Base-by-base conservation (phyloP, 768 basidiomycete species). In the Phanerochaete sordida region DNA sequence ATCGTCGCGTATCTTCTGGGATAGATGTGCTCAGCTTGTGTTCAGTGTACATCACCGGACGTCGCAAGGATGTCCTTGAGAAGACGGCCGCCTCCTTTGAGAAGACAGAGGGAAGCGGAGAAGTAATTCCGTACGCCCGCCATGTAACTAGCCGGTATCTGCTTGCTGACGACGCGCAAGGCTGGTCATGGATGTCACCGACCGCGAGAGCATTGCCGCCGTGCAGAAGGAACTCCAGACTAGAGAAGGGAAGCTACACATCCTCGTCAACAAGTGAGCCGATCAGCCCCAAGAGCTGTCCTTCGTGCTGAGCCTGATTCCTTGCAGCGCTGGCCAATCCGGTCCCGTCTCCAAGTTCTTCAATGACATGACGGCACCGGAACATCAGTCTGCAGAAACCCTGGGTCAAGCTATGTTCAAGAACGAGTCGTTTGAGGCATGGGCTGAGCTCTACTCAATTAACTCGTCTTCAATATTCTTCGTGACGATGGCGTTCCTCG, bases 381-480 rank as follows among this genome's bases (percentile, higher is more conserved):
- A 90, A 60, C 79, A 78, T 54, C 84, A 85, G 68, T 79, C 84
- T 50, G 80, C 86, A 9, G 87, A 85, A 60, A 80, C 86, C 6
- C 70, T 91, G 8, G 84, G 91, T 11, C 79, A 73, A n/a, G 82
- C 86, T 9, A 72, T 93, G 43, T 93, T 93, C 69, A 75, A 85
- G 39, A 83, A 82, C 62, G 88, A 90, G 62, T 78, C 81, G 3
- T 80, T 84, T 58, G 83, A 84, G 23, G 76, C 72, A 43, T 93
- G 91, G 91, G 70, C 76, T 0, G 71, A 82, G 39, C 70, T 90
- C 16, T 91, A 84, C 68, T 69, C 73, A 13, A 77, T 89, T 72
- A 92, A 93, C 74, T 81, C 86, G 0, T 85, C 87, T 67, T 85
- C 91, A n/a, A 75, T 87, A 56, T 92, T 84, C 74, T 93, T 92